Evolutionary conservation across 106 monocot species (phyloP), one percentile per base, ranked within the genome.

Genomic region (Gastrodia elata): DNA sequence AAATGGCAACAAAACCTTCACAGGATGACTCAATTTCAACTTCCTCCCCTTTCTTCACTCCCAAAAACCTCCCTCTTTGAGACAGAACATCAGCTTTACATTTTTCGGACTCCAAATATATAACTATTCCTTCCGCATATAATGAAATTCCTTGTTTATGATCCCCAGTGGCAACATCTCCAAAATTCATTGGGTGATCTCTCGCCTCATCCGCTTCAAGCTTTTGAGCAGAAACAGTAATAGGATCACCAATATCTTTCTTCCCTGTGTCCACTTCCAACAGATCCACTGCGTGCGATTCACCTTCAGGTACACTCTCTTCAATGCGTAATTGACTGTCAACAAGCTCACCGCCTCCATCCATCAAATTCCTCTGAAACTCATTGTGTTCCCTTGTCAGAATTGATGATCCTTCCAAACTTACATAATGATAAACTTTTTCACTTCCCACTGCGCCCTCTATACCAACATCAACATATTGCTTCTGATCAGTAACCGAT

Each of bases 341-440:
- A 20, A 18, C 28, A 61, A 30, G 11, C 30, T 61, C 32, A 26
- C 30, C 61, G 30, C 61, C 26, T 61, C 61, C 32, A 61, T 61
- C 61, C 61, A 61, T 13, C 30, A 32, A 61, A 28, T 61, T 13
- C 26, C 11, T 30, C 32, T 30, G 61, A 61, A 32, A 3, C 61
- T 61, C 32, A 32, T 2, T 3, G 9, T 32, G 30, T 32, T 61
- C 32, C 11, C 32, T 61, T 26, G 14, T 32, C 11, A 61, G 30
- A 61, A 61, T 61, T 9, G 32, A 9, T 61, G 61, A 61, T 61
- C 61, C 30, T 61, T 61, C 61, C 61, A 61, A 61, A 26, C 30
- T 61, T 32, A 28, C 61, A 61, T 61, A 11, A 28, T 11, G 4
- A 61, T 26, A 30, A 61, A 9, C 30, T 26, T 61, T 9, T 28